A percentile compares a stretch with the other conserved stretches of the same genome.
Evolutionary conservation across 1,284 basidiomycete species (phyloP).

Genomic region (Irpex sp.): DNA sequence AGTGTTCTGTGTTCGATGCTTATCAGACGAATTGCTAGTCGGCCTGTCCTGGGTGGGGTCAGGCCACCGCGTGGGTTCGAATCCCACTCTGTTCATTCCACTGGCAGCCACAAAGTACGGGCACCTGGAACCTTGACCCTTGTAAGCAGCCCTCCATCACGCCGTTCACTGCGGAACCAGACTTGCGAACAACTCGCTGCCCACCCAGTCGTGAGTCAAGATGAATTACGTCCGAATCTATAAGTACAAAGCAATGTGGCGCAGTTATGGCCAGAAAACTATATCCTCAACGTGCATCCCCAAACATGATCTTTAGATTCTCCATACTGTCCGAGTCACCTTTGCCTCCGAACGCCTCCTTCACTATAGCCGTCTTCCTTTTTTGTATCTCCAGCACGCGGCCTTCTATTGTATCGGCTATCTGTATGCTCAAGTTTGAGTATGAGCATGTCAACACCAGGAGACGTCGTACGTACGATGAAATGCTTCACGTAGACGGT

Average conservation of each 20-base stretch:
- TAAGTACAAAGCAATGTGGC: too few relatives aligned
- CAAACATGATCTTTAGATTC: slow-evolving; percentile 76
- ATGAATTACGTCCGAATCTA: too few relatives aligned
- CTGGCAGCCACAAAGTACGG: too few relatives aligned
- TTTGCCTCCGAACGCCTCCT: slow-evolving; percentile 66
- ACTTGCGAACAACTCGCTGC: too few relatives aligned
- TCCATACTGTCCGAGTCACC: slow-evolving; percentile 65
- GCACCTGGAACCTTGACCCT: too few relatives aligned
- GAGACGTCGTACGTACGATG: slow-evolving; percentile 50
- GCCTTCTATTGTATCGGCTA: slow-evolving; percentile 71
- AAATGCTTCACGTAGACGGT: slow-evolving; percentile 89
- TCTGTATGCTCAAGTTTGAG: slow-evolving; percentile 31
- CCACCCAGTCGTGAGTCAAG: too few relatives aligned
- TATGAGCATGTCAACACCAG: not conserved
- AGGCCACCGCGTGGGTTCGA: slow-evolving; percentile 32
- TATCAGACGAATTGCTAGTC: too few relatives aligned
- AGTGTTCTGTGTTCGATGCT: too few relatives aligned
- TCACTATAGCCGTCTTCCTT: slow-evolving; percentile 80
- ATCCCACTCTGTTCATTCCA: slow-evolving; percentile 26
- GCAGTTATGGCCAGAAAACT: not conserved
- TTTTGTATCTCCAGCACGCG: slow-evolving; percentile 86
- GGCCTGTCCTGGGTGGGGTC: too few relatives aligned
- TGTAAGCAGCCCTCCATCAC: too few relatives aligned
- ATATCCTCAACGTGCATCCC: slow-evolving; percentile 23
- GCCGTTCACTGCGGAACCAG: too few relatives aligned